A percentile compares a stretch with the other conserved stretches of the same genome.
phyloP scores from a whole-genome alignment of 1,139 yeast genomes.

The Yamadazyma dushanensis region DNA sequence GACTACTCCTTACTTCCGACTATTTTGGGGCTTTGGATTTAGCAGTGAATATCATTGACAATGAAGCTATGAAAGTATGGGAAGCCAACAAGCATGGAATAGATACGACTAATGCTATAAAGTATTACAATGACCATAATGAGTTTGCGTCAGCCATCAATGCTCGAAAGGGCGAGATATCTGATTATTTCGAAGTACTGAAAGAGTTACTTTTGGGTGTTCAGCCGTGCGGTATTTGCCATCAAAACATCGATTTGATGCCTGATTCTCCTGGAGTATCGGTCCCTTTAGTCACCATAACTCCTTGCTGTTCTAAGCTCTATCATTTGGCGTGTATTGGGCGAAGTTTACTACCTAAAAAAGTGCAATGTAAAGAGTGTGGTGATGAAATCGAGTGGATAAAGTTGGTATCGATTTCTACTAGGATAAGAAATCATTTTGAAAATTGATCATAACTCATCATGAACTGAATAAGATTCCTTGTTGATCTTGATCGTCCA shows the following conservation, averaged over 20 bases:
- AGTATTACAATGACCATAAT: constrained; percentile 11
- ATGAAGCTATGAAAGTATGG: constrained; percentile 27
- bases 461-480: constrained; percentile 24
- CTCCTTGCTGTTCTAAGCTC: constrained; percentile 37
- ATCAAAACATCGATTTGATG: constrained; percentile 26
- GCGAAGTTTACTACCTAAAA: constrained; percentile 27
- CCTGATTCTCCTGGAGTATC: constrained; percentile 22
- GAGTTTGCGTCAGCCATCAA: constrained; percentile 12
- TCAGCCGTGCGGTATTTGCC: constrained; percentile 30
- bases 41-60: constrained; percentile 38
- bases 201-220: constrained; percentile 23
- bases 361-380: constrained; percentile 44
- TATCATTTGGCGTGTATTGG: constrained; percentile 50
- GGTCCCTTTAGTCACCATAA: constrained; percentile 28
- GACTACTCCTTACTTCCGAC: constrained; percentile 41
- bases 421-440: constrained; percentile 23
- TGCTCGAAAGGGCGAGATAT: constrained; percentile 4
- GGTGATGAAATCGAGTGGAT: constrained; percentile 39
- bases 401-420: constrained; percentile 35
- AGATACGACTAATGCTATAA: constrained; percentile 9
- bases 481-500: constrained; percentile 44
- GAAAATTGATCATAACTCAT: constrained; percentile 22
- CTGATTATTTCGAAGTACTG: constrained; percentile 15
- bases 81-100: constrained; percentile 27
- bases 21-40: constrained; percentile 46